Percentiles rank a stretch among this genome's conserved stretches.
Conservation (phyloP, 495 filamentous ascomycete species). For the Jackrogersella minutella region DNA sequence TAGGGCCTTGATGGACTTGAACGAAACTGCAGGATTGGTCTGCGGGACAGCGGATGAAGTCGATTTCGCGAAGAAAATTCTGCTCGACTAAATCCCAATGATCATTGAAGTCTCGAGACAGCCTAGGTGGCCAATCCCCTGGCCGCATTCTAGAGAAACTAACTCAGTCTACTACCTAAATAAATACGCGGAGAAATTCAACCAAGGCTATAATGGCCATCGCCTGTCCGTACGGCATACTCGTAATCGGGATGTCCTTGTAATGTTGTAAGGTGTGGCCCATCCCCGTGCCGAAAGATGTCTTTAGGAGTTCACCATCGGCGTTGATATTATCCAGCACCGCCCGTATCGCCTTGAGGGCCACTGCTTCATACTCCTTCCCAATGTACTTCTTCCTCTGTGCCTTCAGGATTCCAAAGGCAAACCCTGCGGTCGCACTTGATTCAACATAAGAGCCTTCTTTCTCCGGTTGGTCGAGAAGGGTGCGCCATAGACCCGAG, state of each 20-base stretch:
- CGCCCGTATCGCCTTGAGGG: conserved; percentile 66
- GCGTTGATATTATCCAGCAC: conserved; percentile 66
- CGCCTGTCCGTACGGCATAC: conserved; percentile 81
- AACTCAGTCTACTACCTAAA: conserved; percentile 38
- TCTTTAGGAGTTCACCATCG: conserved; percentile 70
- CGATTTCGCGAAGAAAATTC: conserved; percentile 42
- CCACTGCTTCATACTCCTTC: conserved; percentile 53
- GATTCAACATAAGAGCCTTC: conserved; percentile 72
- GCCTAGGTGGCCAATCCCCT: background rate
- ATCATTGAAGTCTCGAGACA: background rate
- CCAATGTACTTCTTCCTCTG: conserved; percentile 71
- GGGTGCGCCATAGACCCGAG: conserved; percentile 71
- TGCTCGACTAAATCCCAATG: conserved; percentile 17
- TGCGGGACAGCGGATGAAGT: conserved; percentile 60
- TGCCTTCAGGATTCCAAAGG: conserved; percentile 76
- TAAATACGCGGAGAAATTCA: conserved; percentile 68
- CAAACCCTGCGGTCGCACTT: conserved; percentile 78
- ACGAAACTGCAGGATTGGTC: conserved; percentile 58
- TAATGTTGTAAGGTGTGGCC: conserved; percentile 72
- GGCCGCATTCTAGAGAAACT: background rate
- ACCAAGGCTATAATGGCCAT: conserved; percentile 79
- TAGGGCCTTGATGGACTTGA: conserved; percentile 45
- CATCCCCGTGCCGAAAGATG: conserved; percentile 79
- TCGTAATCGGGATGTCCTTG: conserved; percentile 70
- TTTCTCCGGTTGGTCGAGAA: conserved; percentile 65